phyloP scores from a whole-genome alignment of 331 rosid genomes.

The Acacia pycnantha region DNA sequence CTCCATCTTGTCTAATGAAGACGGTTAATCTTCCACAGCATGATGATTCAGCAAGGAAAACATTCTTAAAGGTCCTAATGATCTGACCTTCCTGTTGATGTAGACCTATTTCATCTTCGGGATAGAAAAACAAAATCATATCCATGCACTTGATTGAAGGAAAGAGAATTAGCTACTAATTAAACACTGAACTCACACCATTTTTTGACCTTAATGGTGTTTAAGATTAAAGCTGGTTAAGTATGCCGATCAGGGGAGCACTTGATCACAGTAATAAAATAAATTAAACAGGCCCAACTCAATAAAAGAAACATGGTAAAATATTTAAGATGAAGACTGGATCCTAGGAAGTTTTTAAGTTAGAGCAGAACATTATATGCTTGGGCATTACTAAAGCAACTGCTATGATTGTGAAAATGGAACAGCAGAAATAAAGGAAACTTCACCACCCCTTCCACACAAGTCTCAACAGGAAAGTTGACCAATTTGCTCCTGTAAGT shows the following conservation, averaged over 20 bases:
- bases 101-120: background rate
- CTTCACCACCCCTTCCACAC: slow-evolving; percentile 35
- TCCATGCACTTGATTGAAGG: background rate
- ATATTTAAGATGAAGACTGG: slow-evolving; percentile 33
- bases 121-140: background rate
- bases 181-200: slow-evolving; percentile 10
- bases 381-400: slow-evolving; percentile 38
- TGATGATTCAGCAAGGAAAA: background rate
- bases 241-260: background rate
- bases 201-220: slow-evolving; percentile 1
- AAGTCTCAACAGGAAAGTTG: slow-evolving; percentile 25
- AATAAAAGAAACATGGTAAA: slow-evolving; percentile 12
- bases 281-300: slow-evolving; percentile 17
- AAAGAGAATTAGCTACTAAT: background rate
- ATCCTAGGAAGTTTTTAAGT: slow-evolving; percentile 40
- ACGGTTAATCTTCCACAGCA: background rate
- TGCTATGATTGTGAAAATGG: slow-evolving; percentile 36
- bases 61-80: background rate
- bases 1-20: background rate
- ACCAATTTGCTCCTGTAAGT: slow-evolving; percentile 33
- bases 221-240: background rate
- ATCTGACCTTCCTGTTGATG: background rate
- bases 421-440: slow-evolving; percentile 39
- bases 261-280: background rate
- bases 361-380: slow-evolving; percentile 43